phyloP scores from a whole-genome alignment of 345 rosid genomes.

The Populus alba region DNA sequence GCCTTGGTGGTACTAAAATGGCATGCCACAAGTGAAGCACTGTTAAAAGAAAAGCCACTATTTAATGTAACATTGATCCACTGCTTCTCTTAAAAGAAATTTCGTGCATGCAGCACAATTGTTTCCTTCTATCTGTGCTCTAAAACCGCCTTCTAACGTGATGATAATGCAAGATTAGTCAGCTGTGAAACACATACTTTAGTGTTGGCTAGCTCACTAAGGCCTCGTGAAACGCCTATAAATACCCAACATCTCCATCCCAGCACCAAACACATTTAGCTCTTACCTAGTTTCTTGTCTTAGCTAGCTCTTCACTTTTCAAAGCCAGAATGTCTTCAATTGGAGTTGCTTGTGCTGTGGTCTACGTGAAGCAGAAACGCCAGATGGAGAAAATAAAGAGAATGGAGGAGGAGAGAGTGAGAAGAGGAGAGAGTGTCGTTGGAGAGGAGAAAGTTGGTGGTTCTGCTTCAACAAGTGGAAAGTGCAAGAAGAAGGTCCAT shows the following conservation, averaged over 20 bases:
- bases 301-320: neutral
- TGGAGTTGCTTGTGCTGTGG: conserved; percentile 21
- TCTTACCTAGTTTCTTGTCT: neutral
- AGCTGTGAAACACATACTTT: neutral
- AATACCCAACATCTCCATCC: neutral
- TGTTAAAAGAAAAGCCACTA: neutral
- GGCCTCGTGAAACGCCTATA: conserved; percentile 1
- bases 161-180: neutral
- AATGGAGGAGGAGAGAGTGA: conserved; percentile 14
- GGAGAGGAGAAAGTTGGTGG: conserved; percentile 6
- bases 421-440: neutral
- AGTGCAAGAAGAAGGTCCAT: conserved; percentile 9
- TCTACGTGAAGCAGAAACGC: conserved; percentile 14
- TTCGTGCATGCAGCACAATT: neutral
- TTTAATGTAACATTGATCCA: neutral
- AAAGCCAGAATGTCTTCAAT: conserved; percentile 19
- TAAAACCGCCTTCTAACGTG: neutral
- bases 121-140: neutral
- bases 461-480: neutral
- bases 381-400: conserved; percentile 27
- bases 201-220: neutral
- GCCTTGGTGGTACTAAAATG: neutral
- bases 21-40: neutral
- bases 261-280: neutral
- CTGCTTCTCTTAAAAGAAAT: neutral